phyloP scores from a whole-genome alignment of 257 asterid species.

The Nemophila menziesii region DNA sequence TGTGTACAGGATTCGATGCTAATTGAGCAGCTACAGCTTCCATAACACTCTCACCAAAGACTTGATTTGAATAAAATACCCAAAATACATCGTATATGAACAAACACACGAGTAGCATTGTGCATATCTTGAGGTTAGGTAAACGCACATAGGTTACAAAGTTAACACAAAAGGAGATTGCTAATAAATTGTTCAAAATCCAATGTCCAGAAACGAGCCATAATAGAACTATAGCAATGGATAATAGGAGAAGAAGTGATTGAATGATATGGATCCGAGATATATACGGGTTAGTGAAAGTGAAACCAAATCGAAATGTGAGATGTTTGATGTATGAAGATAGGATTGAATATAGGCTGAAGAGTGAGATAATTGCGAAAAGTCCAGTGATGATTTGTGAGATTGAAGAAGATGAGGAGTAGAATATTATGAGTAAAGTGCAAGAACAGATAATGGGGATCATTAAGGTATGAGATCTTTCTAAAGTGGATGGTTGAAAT shows the following conservation, averaged over 20 bases:
- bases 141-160: constrained; percentile 96
- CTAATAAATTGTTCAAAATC: constrained; percentile 82
- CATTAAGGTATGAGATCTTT: constrained; percentile 88
- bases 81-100: constrained; percentile 87
- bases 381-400: constrained; percentile 85
- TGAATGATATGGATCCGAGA: constrained; percentile 77
- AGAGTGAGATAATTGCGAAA: constrained; percentile 74
- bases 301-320: constrained; percentile 50
- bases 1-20: constrained; percentile 85
- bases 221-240: constrained; percentile 37
- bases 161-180: constrained; percentile 86
- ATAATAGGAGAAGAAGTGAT: constrained; percentile 36
- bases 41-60: constrained; percentile 95
- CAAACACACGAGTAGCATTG: constrained; percentile 73
- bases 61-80: constrained; percentile 88
- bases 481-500: constrained; percentile 79
- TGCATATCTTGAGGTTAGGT: constrained; percentile 90
- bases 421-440: constrained; percentile 92
- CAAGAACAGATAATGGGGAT: constrained; percentile 92
- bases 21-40: constrained; percentile 91
- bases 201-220: constrained; percentile 95
- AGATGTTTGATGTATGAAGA: constrained; percentile 51
- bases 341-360: constrained; percentile 68
- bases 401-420: constrained; percentile 79
- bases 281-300: constrained; percentile 63